phyloP scores from a whole-genome alignment of 768 basidiomycete genomes.

The Tricholoma saponaceum region DNA sequence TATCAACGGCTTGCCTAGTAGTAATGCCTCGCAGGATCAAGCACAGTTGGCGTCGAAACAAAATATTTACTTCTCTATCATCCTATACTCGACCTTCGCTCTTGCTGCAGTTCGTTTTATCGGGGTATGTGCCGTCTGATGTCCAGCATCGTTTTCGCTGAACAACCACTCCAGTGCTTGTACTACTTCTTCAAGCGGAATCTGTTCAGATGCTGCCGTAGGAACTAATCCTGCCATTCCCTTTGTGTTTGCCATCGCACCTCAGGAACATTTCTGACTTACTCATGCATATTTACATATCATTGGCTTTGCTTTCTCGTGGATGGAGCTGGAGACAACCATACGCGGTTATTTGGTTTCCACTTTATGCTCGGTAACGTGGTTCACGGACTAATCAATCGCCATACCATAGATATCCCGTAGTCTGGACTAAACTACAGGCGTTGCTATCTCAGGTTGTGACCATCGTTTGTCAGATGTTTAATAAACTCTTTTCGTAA shows the following conservation, averaged over 20 bases:
- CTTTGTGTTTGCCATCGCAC: constrained; percentile 2
- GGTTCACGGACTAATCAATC: not conserved
- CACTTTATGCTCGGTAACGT: not conserved
- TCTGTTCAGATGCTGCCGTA: constrained; percentile 77
- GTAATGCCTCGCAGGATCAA: constrained; percentile 35
- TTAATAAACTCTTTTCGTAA: not conserved
- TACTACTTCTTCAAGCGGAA: constrained; percentile 83
- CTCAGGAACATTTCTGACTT: constrained; percentile 1
- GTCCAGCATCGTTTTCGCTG: not conserved
- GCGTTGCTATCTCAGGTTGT: not conserved
- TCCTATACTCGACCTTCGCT: constrained; percentile 76
- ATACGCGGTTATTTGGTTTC: not conserved
- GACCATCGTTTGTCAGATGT: not conserved
- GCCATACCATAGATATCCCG: not conserved
- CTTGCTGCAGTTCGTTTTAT: constrained; percentile 68
- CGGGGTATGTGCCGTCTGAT: constrained; percentile 51
- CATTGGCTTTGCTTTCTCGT: constrained; percentile 1
- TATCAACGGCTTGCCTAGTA: constrained; percentile 55
- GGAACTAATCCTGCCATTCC: constrained; percentile 43
- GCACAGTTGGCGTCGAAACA: constrained; percentile 36
- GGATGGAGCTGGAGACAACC: not conserved
- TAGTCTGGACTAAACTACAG: not conserved
- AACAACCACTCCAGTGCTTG: constrained; percentile 52
- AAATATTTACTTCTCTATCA: constrained; percentile 66
- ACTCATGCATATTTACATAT: not conserved